Conservation (phyloP, 2,329 filamentous ascomycete genomes). For the Cercospora nicotianae region DNA sequence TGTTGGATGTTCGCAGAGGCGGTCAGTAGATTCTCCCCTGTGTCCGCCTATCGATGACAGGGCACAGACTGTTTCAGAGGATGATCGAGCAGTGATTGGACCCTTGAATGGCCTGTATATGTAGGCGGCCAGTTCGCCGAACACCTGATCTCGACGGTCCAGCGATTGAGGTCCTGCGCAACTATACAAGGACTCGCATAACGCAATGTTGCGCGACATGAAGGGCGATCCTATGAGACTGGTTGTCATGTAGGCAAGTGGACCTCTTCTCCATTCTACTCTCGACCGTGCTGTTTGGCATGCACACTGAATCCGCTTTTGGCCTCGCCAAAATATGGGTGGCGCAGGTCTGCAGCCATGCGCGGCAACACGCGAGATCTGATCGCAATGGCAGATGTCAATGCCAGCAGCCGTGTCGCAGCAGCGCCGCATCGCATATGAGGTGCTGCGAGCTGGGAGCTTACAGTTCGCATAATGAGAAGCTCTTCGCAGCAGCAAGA, state of each 20-base stretch:
- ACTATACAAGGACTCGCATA: neutral
- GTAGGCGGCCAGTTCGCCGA: constrained; percentile 18
- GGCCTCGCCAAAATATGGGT: constrained; percentile 17
- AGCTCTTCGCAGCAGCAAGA: neutral
- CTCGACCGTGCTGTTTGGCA: constrained; percentile 23
- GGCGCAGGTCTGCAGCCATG: constrained; percentile 26
- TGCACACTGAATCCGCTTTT: constrained; percentile 21
- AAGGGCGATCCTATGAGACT: constrained; percentile 11
- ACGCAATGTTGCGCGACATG: constrained; percentile 21
- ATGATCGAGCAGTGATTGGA: constrained; percentile 34
- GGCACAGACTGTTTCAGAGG: constrained; percentile 35
- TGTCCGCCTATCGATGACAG: constrained; percentile 11
- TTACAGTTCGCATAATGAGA: neutral
- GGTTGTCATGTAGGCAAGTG: constrained; percentile 17
- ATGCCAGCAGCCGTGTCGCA: constrained; percentile 18
- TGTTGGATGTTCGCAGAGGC: constrained; percentile 20
- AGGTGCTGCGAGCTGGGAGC: neutral
- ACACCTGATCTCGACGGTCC: constrained; percentile 4
- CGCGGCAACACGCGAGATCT: constrained; percentile 24
- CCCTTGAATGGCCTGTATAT: constrained; percentile 20
- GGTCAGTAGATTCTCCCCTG: constrained; percentile 32
- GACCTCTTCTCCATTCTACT: constrained; percentile 18
- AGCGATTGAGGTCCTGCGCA: constrained; percentile 14
- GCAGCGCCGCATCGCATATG: constrained; percentile 1
- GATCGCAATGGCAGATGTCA: constrained; percentile 27